Evolutionary conservation across 768 basidiomycete genomes (phyloP).

Genomic region (Boletus pseudo-olivaceus): DNA sequence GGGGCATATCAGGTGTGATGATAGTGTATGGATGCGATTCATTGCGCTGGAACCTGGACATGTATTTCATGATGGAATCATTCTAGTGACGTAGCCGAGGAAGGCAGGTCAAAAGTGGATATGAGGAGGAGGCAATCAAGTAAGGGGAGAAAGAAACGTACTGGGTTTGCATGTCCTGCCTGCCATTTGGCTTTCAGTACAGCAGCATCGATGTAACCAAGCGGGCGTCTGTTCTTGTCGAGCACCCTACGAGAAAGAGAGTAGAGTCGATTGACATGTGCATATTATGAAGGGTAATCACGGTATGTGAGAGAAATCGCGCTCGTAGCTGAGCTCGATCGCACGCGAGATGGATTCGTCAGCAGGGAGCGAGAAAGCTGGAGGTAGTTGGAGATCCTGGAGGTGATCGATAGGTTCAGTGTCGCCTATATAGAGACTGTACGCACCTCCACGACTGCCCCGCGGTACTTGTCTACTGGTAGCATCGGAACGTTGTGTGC

Average conservation of each 20-base stretch:
- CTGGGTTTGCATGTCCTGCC: constrained; percentile 65
- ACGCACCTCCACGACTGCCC: constrained; percentile 83
- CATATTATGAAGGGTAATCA: constrained; percentile 32
- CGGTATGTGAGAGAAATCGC: constrained; percentile 95
- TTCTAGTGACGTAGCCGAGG: constrained; percentile 36
- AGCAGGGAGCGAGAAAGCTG: constrained; percentile 78
- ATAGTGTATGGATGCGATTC: constrained; percentile 66
- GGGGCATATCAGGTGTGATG: constrained; percentile 76
- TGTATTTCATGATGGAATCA: constrained; percentile 67
- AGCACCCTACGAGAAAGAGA: constrained; percentile 56
- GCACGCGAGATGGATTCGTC: constrained; percentile 71
- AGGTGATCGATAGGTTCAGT: background rate
- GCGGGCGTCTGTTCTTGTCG: constrained; percentile 62
- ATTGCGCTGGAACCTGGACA: constrained; percentile 71
- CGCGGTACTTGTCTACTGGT: constrained; percentile 63
- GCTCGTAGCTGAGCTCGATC: constrained; percentile 86
- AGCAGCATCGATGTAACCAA: constrained; percentile 83
- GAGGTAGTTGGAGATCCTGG: constrained; percentile 71
- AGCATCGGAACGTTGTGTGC: constrained; percentile 1
- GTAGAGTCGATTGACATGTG: background rate
- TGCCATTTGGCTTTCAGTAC: constrained; percentile 77
- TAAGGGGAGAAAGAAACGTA: constrained; percentile 34
- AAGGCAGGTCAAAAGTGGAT: background rate
- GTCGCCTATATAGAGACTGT: background rate
- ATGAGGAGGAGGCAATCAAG: background rate